These are phyloP conservation scores for Pelargonium myrrhifolium DNA, from an alignment of 441 rosid genomes.

Conservation along the genomic window DNA sequence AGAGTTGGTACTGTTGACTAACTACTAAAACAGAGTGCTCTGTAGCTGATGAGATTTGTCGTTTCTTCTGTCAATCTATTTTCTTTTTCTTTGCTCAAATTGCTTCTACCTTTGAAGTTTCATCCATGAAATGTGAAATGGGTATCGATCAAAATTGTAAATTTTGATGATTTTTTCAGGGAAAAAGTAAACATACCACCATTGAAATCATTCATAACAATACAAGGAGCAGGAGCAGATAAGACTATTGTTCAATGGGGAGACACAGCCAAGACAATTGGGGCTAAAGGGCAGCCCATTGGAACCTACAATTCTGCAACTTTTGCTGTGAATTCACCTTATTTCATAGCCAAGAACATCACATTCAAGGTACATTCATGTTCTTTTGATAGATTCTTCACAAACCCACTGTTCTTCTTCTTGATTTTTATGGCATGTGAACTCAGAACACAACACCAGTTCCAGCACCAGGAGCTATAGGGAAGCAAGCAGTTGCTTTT, in stretches of 20 bases:
- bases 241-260: constrained; percentile 88
- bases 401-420: background rate
- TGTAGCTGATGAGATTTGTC: background rate
- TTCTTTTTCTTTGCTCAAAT: background rate
- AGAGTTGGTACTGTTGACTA: background rate
- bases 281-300: constrained; percentile 55
- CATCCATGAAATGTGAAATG: constrained; percentile 10
- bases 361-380: constrained; percentile 61
- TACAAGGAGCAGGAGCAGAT: constrained; percentile 91
- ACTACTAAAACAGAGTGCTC: background rate
- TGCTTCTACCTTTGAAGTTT: background rate
- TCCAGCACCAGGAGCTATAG: constrained; percentile 78
- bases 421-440: background rate
- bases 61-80: background rate
- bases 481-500: constrained; percentile 89
- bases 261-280: constrained; percentile 87
- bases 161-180: constrained; percentile 28
- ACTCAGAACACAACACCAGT: constrained; percentile 78
- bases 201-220: constrained; percentile 73
- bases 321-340: constrained; percentile 80
- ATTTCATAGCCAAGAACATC: constrained; percentile 84
- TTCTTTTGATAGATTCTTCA: too few species aligned
- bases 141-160: constrained; percentile 1
- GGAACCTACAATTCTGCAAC: constrained; percentile 85
- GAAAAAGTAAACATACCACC: constrained; percentile 84